Conservation (phyloP, 805 yeast species). For the Tanozyma kutaoensis region DNA sequence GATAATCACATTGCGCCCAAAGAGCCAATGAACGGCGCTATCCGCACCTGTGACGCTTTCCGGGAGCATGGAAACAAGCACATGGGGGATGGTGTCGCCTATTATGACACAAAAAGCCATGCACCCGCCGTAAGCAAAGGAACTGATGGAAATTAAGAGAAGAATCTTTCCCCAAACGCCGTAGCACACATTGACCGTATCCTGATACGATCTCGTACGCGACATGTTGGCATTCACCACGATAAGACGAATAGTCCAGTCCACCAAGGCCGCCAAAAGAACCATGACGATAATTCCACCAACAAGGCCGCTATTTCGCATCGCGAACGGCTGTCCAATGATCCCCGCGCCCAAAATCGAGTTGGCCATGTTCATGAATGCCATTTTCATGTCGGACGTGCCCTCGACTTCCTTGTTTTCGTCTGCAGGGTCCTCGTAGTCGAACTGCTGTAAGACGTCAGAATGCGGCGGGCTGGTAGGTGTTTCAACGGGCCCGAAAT, state of each 20-base stretch:
- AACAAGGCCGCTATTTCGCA: constrained; percentile 63
- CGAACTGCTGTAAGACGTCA: no score
- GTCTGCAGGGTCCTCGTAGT: no score
- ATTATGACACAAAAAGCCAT: constrained; percentile 90
- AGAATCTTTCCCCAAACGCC: constrained; percentile 59
- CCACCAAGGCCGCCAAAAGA: constrained; percentile 56
- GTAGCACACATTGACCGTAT: constrained; percentile 66
- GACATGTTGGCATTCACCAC: constrained; percentile 72
- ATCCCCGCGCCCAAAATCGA: constrained; percentile 93
- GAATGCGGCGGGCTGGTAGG: no score
- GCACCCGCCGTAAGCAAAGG: constrained; percentile 90
- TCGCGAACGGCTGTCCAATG: constrained; percentile 86
- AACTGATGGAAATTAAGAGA: constrained; percentile 64
- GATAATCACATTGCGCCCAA: constrained; percentile 61
- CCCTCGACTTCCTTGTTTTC: no score
- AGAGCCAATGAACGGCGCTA: constrained; percentile 32
- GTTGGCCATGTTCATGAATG: constrained; percentile 95
- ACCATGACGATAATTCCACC: constrained; percentile 58
- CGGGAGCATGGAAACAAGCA: constrained; percentile 54
- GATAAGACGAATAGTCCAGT: constrained; percentile 76
- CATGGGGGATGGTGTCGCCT: constrained; percentile 93
- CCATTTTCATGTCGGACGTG: constrained; percentile 12
- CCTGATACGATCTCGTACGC: constrained; percentile 72
- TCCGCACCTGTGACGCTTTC: constrained; percentile 15
- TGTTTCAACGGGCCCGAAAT: no score